phyloP scores from a whole-genome alignment of 345 rosid genomes.

The Lepidium aucheri region DNA sequence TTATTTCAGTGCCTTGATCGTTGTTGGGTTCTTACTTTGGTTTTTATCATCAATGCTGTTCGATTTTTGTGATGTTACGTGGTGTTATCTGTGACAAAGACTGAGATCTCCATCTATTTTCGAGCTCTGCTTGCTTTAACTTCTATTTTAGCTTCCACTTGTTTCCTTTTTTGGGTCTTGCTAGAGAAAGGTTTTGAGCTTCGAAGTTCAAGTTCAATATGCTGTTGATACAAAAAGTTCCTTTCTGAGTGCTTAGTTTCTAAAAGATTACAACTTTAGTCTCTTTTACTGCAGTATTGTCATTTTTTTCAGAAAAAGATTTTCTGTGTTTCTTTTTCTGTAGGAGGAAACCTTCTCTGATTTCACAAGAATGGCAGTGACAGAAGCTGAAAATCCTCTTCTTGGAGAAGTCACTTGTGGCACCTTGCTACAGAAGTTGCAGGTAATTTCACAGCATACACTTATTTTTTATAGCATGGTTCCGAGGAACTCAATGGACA shows the following conservation, averaged over 20 bases:
- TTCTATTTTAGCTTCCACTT: not conserved
- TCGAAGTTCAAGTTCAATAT: not conserved
- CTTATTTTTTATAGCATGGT: not conserved
- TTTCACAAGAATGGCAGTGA: slow-evolving; percentile 48
- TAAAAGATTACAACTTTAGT: not conserved
- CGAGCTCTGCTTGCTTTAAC: slow-evolving; percentile 10
- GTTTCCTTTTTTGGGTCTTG: not conserved
- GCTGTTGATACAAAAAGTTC: not conserved
- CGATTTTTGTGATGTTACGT: not conserved
- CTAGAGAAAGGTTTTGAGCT: not conserved
- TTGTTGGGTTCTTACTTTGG: slow-evolving; percentile 6
- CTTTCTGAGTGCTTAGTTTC: not conserved
- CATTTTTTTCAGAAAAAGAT: not conserved
- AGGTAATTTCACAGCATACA: slow-evolving; percentile 35
- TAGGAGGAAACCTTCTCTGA: slow-evolving; percentile 31
- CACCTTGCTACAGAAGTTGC: slow-evolving; percentile 71
- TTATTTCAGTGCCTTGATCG: not conserved
- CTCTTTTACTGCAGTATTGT: not conserved
- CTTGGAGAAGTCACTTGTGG: slow-evolving; percentile 82
- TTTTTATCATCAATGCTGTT: slow-evolving; percentile 13
- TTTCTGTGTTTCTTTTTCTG: slow-evolving; percentile 9
- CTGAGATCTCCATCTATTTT: slow-evolving; percentile 19
- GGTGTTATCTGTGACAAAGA: not conserved
- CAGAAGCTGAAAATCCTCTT: slow-evolving; percentile 66
- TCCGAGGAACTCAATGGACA: not conserved